phyloP scores from a whole-genome alignment of 331 rosid species.

The Malus hybrid region DNA sequence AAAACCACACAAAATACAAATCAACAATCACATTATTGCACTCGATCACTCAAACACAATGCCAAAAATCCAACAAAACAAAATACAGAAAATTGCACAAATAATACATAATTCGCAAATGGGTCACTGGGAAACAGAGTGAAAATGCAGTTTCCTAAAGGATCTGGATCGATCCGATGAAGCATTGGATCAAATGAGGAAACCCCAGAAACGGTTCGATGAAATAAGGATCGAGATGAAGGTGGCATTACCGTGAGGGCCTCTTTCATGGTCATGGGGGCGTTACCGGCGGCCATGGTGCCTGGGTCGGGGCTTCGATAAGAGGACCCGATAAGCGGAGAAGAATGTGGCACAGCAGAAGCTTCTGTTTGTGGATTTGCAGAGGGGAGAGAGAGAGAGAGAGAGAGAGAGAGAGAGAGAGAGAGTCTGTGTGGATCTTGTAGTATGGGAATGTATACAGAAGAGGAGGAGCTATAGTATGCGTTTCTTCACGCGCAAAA shows the following conservation, averaged over 20 bases:
- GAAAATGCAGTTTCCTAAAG: background rate
- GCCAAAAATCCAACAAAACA: background rate
- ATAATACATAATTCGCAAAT: background rate
- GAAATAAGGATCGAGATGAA: constrained; percentile 11
- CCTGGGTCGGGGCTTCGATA: constrained; percentile 24
- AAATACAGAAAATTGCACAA: background rate
- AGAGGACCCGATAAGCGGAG: constrained; percentile 5
- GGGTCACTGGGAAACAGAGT: background rate
- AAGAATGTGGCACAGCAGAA: constrained; percentile 5
- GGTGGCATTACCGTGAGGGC: constrained; percentile 40
- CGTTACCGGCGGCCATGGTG: constrained; percentile 55
- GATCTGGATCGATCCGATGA: constrained; percentile 20
- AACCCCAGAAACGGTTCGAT: background rate
- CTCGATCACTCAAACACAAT: background rate
- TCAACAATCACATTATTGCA: background rate
- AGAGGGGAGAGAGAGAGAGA: background rate
- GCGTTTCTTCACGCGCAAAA: background rate
- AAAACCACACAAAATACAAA: background rate
- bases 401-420: background rate
- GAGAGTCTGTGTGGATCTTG: constrained; percentile 9
- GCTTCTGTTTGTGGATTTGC: constrained; percentile 1
- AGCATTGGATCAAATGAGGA: background rate
- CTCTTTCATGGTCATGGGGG: constrained; percentile 67
- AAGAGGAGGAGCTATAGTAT: background rate
- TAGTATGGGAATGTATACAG: background rate